A percentile compares a stretch with the other conserved stretches of the same genome.
phyloP scores from a whole-genome alignment of 768 basidiomycete genomes.

The Agrocybe praecox region DNA sequence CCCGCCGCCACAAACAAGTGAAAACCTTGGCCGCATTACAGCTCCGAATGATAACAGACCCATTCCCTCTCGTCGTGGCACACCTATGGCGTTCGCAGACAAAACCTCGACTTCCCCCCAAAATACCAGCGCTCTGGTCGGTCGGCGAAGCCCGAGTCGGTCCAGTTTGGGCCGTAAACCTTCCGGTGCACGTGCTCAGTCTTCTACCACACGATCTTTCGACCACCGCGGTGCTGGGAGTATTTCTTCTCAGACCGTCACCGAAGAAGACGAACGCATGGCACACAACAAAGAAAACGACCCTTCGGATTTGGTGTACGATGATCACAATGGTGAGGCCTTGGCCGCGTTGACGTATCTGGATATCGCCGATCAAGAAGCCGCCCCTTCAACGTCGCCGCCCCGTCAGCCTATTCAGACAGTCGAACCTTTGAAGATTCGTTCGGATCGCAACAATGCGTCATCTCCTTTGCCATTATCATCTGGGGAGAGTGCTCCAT shows the following conservation, averaged over 20 bases:
- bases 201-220: constrained; percentile 40
- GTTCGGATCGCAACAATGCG: constrained; percentile 24
- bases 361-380: constrained; percentile 49
- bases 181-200: constrained; percentile 80
- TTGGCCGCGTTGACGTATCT: constrained; percentile 81
- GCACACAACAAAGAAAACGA: constrained; percentile 14
- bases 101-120: constrained; percentile 4
- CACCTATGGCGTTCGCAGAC: constrained; percentile 9
- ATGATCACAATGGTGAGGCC: constrained; percentile 59
- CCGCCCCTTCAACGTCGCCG: constrained; percentile 25
- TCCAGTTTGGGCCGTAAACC: constrained; percentile 67
- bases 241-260: constrained; percentile 35
- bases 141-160: constrained; percentile 38
- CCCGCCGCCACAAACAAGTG: constrained; percentile 11
- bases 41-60: neutral
- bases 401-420: constrained; percentile 13
- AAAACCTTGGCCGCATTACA: constrained; percentile 16
- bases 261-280: constrained; percentile 21
- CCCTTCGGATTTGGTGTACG: constrained; percentile 15
- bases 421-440: constrained; percentile 39
- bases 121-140: constrained; percentile 18
- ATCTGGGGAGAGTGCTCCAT: constrained; percentile 35
- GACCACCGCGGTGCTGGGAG: constrained; percentile 35
- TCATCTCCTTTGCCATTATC: constrained; percentile 13
- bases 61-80: neutral